Evolutionary conservation across 2,329 filamentous ascomycete species (phyloP), one percentile per base, ranked within the genome.

Genomic region (Sarocladium brachiariae): DNA sequence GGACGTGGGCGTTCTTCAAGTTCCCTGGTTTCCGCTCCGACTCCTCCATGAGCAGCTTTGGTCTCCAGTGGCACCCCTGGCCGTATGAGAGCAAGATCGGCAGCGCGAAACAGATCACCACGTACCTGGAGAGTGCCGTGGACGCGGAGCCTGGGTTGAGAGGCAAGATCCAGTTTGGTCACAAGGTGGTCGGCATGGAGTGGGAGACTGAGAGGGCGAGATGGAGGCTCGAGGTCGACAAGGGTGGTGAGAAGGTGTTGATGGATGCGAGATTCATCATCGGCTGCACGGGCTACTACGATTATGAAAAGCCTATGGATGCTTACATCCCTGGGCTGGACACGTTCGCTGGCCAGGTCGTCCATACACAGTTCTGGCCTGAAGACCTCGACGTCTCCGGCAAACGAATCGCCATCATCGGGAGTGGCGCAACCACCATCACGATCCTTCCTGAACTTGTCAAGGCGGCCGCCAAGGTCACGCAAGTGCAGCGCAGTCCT

Each of bases 401-500:
- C 62, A 87, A 89, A 66, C 77, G 78, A 30, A 71, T 90, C 18
- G 77, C 87, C 41, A 73, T 90, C 52, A 80, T 91, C 56, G 87
- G 87, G 30, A 83, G 78, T 14, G 88, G 88, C 14, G 87, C 87
- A 2, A 92, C 88, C 0, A 84, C 87, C 4, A 70, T 91, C 43
- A 91, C 87, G 0, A 72, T 93, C 1, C 65, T 92, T 5, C 88
- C 87, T 1, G 77, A 74, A 45, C 66, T 92, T 37, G 78, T 80
- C 2, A 69, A 84, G 50, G 77, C 74, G 34, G 86, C 85, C 7
- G 68, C 67, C 5, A 74, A 78, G 7, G 82, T 88, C 18, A 90
- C 86, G 1, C 88, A 90, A 78, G 73, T 92, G 4, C 87, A 92
- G 67, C 80, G 88, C 46, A 87, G 81, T 45, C 88, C 88, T 0